Conservation (phyloP, 2,329 filamentous ascomycete species). For the Gremmenia infestans region DNA sequence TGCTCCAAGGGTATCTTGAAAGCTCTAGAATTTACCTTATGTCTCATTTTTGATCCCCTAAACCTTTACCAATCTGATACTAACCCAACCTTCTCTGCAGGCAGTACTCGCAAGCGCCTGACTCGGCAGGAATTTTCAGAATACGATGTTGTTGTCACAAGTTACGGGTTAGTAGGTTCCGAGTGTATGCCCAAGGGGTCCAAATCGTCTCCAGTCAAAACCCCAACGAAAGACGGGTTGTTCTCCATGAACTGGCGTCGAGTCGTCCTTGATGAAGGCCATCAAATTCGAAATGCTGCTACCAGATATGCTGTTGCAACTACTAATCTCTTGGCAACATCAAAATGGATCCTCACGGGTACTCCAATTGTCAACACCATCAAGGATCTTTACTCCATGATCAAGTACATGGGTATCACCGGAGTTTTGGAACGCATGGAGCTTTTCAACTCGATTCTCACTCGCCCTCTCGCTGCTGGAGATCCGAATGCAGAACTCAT, state of each 20-base stretch:
- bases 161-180: slow-evolving; percentile 69
- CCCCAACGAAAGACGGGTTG: slow-evolving; percentile 42
- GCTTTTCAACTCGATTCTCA: slow-evolving; percentile 69
- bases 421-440: slow-evolving; percentile 70
- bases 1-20: neutral
- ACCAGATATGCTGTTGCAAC: slow-evolving; percentile 69
- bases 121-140: slow-evolving; percentile 51
- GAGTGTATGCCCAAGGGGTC: slow-evolving; percentile 53
- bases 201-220: slow-evolving; percentile 36
- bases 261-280: slow-evolving; percentile 78
- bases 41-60: neutral
- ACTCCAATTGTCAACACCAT: slow-evolving; percentile 81
- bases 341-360: slow-evolving; percentile 74
- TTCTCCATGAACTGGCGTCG: slow-evolving; percentile 70
- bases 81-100: neutral
- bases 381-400: slow-evolving; percentile 73
- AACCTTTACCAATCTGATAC: neutral
- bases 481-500: slow-evolving; percentile 55
- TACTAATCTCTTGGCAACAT: slow-evolving; percentile 60
- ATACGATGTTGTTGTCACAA: slow-evolving; percentile 77
- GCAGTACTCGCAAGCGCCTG: slow-evolving; percentile 51
- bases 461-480: slow-evolving; percentile 59
- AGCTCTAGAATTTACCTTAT: neutral
- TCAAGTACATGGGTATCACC: slow-evolving; percentile 71
- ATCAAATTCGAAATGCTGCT: slow-evolving; percentile 72